phyloP scores from a whole-genome alignment of 2,329 filamentous ascomycete genomes.

The Coniella lustricola region DNA sequence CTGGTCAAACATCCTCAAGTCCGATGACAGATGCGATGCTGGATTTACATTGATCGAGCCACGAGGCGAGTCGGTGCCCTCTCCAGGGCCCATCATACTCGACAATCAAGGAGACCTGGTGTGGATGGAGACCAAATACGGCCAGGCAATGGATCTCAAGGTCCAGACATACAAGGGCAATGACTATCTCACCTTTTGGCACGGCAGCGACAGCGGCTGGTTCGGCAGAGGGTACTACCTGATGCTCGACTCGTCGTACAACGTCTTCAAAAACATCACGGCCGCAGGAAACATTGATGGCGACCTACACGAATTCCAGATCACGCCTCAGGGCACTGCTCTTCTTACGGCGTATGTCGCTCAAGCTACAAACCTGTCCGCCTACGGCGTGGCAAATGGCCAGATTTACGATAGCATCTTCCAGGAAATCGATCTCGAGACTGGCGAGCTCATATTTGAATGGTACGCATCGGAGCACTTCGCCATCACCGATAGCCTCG shows the following conservation, averaged over 20 bases:
- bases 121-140: constrained; percentile 21
- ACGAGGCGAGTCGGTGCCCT: constrained; percentile 13
- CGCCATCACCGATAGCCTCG: constrained; percentile 22
- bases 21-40: constrained; percentile 15
- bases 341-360: constrained; percentile 36
- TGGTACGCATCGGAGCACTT: constrained; percentile 31
- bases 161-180: constrained; percentile 26
- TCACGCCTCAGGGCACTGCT: constrained; percentile 34
- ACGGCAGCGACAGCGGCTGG: constrained; percentile 10
- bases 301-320: constrained; percentile 35
- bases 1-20: constrained; percentile 15
- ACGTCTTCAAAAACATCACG: constrained; percentile 17
- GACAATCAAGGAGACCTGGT: constrained; percentile 22
- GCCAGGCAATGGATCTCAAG: constrained; percentile 16
- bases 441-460: constrained; percentile 29
- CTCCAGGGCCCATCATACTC: constrained; percentile 21
- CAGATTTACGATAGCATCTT: constrained; percentile 30
- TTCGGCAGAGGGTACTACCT: constrained; percentile 15
- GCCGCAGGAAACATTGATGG: constrained; percentile 23
- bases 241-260: constrained; percentile 15
- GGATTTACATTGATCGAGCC: constrained; percentile 16
- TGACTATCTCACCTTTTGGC: constrained; percentile 31
- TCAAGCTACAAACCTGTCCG: constrained; percentile 24
- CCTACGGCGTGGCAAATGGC: constrained; percentile 24
- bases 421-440: constrained; percentile 31